Evolutionary conservation across 2,329 filamentous ascomycete species (phyloP), one percentile per base, ranked within the genome.

Genomic region (Trichophyton verrucosum): DNA sequence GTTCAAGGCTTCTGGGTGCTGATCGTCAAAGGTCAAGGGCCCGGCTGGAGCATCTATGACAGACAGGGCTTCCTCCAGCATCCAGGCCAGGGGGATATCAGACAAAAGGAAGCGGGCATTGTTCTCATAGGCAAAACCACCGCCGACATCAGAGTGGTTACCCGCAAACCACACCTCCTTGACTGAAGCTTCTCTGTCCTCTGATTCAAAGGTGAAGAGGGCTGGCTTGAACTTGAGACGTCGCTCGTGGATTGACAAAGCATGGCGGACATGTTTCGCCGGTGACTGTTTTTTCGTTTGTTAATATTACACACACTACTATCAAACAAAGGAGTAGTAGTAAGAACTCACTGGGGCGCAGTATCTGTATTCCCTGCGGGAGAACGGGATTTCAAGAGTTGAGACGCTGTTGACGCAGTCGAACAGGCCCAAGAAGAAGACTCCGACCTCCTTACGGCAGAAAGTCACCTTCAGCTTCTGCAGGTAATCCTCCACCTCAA

Each of bases 161-260:
- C 81, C 81, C 0, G 80, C 75, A 63, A 82, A 82, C 79, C 80
- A 82, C 51, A 82, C 78, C 63, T 82, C 80, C 56, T 77, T 76
- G 61, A 80, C 71, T 59, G 78, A 75, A 33, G 78, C 62, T 0
- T 66, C 60, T 15, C 68, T 61, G 1, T 69, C 65, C 30, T 68
- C 60, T n/a, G 64, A 60, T 17, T 67, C 64, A 15, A 68, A 63
- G 20, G 66, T 61, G 2, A 81, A 71, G 0, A 82, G 71, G 0
- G 78, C 78, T 0, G 78, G 73, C 66, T 80, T 81, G 73, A 82
- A 82, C 67, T 82, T 82, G 61, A 80, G 76, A 4, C 80, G 77
- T 0, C 79, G 74, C 66, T 82, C 80, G 63, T 82, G 78, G 11
- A 81, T 73, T 3, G 78, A 76, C 2, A 82, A 78, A 1, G 80